These are phyloP conservation scores for Mortierella sp. DNA, from an alignment of 371 early-diverging fungal genomes.

Conservation along the genomic window DNA sequence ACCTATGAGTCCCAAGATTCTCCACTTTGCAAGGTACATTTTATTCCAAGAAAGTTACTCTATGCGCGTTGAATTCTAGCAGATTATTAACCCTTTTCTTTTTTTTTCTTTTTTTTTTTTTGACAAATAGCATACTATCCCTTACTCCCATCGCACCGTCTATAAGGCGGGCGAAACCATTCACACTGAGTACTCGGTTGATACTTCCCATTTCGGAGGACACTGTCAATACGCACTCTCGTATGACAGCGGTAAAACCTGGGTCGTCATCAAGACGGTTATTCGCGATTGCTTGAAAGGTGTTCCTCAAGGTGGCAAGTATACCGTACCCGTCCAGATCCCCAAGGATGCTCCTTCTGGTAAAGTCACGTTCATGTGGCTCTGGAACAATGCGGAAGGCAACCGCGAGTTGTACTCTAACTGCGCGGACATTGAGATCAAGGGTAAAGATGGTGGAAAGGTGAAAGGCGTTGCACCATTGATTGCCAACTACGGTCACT, in stretches of 20 bases:
- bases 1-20: constrained; percentile 3
- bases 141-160: constrained; percentile 24
- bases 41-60: neutral
- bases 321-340: constrained; percentile 58
- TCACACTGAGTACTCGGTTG: constrained; percentile 43
- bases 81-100: neutral
- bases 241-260: constrained; percentile 72
- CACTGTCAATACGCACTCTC: constrained; percentile 79
- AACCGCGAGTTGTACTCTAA: constrained; percentile 79
- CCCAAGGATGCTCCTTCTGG: constrained; percentile 64
- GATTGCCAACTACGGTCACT: constrained; percentile 65
- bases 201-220: constrained; percentile 67
- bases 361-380: constrained; percentile 54
- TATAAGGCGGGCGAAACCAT: constrained; percentile 55
- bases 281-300: constrained; percentile 62
- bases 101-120: neutral
- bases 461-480: constrained; percentile 64
- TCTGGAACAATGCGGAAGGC: constrained; percentile 68
- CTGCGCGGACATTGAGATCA: constrained; percentile 72
- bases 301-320: constrained; percentile 16
- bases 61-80: neutral
- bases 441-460: constrained; percentile 55
- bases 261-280: constrained; percentile 70
- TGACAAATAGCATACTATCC: constrained; percentile 17
- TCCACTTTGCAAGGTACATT: constrained; percentile 45